Conservation (phyloP, 2,329 filamentous ascomycete species). For the Talaromyces sp. region DNA sequence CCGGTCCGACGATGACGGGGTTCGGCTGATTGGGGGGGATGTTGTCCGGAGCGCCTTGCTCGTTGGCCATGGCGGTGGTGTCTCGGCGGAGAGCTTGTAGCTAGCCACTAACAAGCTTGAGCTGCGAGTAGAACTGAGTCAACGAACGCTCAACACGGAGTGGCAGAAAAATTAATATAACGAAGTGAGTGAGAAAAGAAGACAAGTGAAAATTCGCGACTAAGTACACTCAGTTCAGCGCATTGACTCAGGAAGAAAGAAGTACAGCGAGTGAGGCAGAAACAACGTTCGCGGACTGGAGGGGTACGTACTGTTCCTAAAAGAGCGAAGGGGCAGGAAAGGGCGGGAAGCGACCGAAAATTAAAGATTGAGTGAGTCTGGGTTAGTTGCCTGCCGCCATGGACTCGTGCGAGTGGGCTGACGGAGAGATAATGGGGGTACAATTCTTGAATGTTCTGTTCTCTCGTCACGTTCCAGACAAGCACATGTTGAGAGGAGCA, state of each 20-base stretch:
- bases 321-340: not conserved
- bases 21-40: constrained; percentile 19
- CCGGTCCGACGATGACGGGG: constrained; percentile 19
- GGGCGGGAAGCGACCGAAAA: not conserved
- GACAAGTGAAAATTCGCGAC: too few species aligned
- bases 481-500: constrained; percentile 1
- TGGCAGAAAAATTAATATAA: not conserved
- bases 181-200: not conserved
- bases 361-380: not conserved
- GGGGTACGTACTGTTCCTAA: constrained; percentile 1
- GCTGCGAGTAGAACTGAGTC: not conserved
- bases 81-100: constrained; percentile 3
- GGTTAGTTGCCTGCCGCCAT: not conserved
- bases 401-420: not conserved
- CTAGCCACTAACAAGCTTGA: not conserved
- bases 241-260: not conserved
- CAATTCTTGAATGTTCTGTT: constrained; percentile 5
- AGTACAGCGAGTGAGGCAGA: not conserved
- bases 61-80: constrained; percentile 16
- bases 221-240: not conserved
- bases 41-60: constrained; percentile 18
- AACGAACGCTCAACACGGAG: constrained; percentile 5
- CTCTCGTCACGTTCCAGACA: constrained; percentile 4
- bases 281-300: constrained; percentile 6
- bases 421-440: not conserved